phyloP scores from a whole-genome alignment of 257 asterid species.

The Solanum chaucha region DNA sequence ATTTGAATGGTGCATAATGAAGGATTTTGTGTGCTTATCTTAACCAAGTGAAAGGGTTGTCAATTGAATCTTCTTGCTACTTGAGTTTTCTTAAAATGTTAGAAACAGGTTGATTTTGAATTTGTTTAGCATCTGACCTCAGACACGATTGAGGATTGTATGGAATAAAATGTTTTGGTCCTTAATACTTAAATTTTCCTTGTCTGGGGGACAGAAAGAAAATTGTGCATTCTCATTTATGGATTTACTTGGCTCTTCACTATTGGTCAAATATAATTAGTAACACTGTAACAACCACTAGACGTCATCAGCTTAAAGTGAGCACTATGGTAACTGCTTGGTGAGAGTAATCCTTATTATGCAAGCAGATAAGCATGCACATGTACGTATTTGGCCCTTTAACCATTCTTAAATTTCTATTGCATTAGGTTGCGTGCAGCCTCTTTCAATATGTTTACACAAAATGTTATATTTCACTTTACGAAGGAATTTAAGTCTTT shows the following conservation, averaged over 20 bases:
- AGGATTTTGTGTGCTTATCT: not conserved
- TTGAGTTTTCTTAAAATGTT: not conserved
- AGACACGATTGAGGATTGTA: not conserved
- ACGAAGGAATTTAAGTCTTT: not conserved
- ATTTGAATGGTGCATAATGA: not conserved
- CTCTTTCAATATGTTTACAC: not conserved
- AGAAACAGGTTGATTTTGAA: not conserved
- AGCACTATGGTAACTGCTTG: not conserved
- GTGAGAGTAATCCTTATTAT: not conserved
- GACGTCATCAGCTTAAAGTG: not conserved
- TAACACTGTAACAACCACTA: not conserved
- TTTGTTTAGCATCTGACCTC: not conserved
- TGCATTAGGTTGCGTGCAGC: not conserved
- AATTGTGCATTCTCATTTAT: not conserved
- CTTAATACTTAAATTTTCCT: not conserved
- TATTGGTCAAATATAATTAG: not conserved
- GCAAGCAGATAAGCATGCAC: not conserved
- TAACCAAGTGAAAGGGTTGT: not conserved
- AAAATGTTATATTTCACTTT: not conserved
- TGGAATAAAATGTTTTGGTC: not conserved
- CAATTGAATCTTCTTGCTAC: not conserved
- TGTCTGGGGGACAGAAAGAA: not conserved
- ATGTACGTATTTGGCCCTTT: not conserved
- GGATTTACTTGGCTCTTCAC: not conserved
- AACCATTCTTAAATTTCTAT: not conserved